A percentile compares a stretch with the other conserved stretches of the same genome.
phyloP scores from a whole-genome alignment of 768 basidiomycete genomes.

The Rhizopogon vinicolor region DNA sequence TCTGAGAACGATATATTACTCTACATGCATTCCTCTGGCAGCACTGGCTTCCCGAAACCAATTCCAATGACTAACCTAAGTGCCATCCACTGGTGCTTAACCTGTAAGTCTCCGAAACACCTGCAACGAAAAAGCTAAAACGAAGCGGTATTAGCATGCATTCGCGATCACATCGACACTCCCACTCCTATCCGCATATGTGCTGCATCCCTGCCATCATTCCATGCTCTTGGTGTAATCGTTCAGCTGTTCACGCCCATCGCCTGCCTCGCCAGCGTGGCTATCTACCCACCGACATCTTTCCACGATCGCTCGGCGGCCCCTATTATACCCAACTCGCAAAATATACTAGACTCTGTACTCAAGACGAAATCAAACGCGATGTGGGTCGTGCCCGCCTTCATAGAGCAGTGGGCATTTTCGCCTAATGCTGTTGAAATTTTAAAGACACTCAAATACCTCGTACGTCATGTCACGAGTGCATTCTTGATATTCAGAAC shows the following conservation, averaged over 20 bases:
- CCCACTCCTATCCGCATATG: conserved; percentile 1
- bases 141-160: conserved; percentile 3
- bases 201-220: conserved; percentile 15
- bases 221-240: conserved; percentile 15
- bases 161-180: conserved; percentile 6
- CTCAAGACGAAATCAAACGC: conserved; percentile 8
- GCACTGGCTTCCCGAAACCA: conserved; percentile 42
- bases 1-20: conserved; percentile 18
- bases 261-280: conserved; percentile 7
- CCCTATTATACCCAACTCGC: conserved; percentile 15
- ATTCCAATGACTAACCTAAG: conserved; percentile 30
- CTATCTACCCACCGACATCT: conserved; percentile 17
- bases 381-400: conserved; percentile 16
- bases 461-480: conserved; percentile 11
- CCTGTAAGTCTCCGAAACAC: conserved; percentile 22
- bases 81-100: conserved; percentile 28
- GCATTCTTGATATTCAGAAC: neutral
- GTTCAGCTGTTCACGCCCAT: conserved; percentile 14
- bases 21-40: conserved; percentile 48
- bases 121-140: neutral
- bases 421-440: conserved; percentile 13
- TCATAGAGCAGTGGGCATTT: conserved; percentile 20
- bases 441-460: conserved; percentile 10
- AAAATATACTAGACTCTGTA: conserved; percentile 17
- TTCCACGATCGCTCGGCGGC: conserved; percentile 8